phyloP scores from a whole-genome alignment of 2,329 filamentous ascomycete species.

The Lachnellula subtilissima region DNA sequence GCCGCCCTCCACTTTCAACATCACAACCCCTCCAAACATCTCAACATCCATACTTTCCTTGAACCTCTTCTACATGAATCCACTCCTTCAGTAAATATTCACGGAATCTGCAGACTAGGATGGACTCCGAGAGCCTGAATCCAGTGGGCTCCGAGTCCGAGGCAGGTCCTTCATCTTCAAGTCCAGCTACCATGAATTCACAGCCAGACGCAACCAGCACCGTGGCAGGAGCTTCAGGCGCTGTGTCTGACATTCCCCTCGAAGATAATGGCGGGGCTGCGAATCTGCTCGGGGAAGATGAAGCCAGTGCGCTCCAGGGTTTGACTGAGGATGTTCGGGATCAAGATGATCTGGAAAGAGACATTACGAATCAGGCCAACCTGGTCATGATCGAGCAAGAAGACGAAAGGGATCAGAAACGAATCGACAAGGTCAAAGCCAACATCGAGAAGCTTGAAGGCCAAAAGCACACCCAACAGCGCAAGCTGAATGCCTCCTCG shows the following conservation, averaged over 20 bases:
- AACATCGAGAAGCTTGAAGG: conserved; percentile 55
- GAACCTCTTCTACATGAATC: not conserved
- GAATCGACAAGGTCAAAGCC: conserved; percentile 54
- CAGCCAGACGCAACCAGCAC: conserved; percentile 17
- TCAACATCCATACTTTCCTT: not conserved
- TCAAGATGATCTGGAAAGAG: conserved; percentile 85
- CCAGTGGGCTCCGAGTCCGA: not conserved
- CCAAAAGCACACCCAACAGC: conserved; percentile 57
- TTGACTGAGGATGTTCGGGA: conserved; percentile 69
- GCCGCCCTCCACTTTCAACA: not conserved
- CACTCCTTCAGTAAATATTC: not conserved
- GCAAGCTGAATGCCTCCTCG: conserved; percentile 51
- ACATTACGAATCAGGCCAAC: conserved; percentile 65
- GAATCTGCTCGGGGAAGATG: conserved; percentile 19
- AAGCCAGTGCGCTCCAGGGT: conserved; percentile 43
- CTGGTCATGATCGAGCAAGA: conserved; percentile 56
- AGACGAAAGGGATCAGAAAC: conserved; percentile 57
- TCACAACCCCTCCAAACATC: not conserved
- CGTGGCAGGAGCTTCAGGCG: conserved; percentile 23
- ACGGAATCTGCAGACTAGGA: not conserved
- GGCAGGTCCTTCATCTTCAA: conserved; percentile 1
- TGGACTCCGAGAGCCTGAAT: not conserved
- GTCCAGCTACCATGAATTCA: conserved; percentile 9
- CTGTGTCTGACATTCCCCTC: conserved; percentile 16
- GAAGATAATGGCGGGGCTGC: conserved; percentile 10